Evolutionary conservation across 176 grass and related monocot species (phyloP), one percentile per base, ranked within the genome.

Genomic region (Poa pratensis): DNA sequence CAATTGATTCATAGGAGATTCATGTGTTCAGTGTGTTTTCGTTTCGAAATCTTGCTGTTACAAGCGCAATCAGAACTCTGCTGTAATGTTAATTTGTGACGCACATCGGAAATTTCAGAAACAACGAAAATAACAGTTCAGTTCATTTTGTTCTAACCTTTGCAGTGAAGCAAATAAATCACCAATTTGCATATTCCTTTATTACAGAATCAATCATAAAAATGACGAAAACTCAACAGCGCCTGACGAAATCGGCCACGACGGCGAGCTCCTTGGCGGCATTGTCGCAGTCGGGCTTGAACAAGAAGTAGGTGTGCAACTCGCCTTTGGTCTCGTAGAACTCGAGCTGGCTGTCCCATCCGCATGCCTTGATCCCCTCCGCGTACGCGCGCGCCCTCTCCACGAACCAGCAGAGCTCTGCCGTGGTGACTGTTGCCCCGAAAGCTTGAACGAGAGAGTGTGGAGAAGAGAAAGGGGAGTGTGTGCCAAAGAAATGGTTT

Each of bases 371-470:
- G 76, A 97, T 67, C 59, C 69, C 78, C 73, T 88, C 86, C 16
- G 88, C 88, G 76, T 97, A 97, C 35, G 76, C 90, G 74, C 79
- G 82, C 30, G 92, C 92, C 48, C 94, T 67, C 82, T 92, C 92
- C 77, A 93, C 82, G 84, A 97, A 92, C 86, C 80, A 66, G 77
- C 93, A 93, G 1, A 65, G 69, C 20, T 90, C 92, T 19, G 92
- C 88, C 80, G 93, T 89, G 10, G 87, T 86, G 65, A 97, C 94
- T n/a, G n/a, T n/a, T n/a, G n/a, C n/a, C n/a, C n/a, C n/a, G n/a
- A n/a, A n/a, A n/a, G n/a, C n/a, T n/a, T n/a, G n/a, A n/a, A n/a
- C n/a, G n/a, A n/a, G n/a, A n/a, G n/a, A n/a, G n/a, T n/a, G n/a
- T n/a, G n/a, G n/a, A n/a, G n/a, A n/a, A n/a, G n/a, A n/a, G n/a